Conservation (phyloP, 2,329 filamentous ascomycete genomes). For the Sporothrix brasiliensis region DNA sequence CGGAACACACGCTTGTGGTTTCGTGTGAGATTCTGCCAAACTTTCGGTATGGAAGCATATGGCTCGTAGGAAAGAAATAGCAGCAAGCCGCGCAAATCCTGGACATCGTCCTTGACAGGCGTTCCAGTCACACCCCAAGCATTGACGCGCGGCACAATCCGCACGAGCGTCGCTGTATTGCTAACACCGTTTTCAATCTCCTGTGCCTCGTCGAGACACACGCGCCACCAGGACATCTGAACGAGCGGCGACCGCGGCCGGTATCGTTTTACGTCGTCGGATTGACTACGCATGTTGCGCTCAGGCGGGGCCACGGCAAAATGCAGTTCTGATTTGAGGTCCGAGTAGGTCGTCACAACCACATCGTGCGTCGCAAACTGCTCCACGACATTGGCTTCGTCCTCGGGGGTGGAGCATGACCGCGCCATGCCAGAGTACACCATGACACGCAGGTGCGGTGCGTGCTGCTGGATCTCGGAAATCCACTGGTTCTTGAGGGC, state of each 20-base stretch:
- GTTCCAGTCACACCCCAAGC: constrained; percentile 94
- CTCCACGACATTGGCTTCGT: constrained; percentile 48
- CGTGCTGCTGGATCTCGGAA: constrained; percentile 61
- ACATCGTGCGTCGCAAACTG: constrained; percentile 58
- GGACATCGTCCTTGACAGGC: constrained; percentile 69
- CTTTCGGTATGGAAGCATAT: constrained; percentile 63
- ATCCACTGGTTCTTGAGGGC: constrained; percentile 64
- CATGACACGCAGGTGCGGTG: constrained; percentile 59
- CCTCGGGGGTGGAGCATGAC: constrained; percentile 44
- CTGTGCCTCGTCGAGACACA: constrained; percentile 78
- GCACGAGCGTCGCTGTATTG: constrained; percentile 78
- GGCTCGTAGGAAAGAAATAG: constrained; percentile 80
- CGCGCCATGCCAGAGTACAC: constrained; percentile 56
- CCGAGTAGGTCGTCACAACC: constrained; percentile 66
- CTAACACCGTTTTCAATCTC: constrained; percentile 91
- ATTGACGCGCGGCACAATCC: constrained; percentile 78
- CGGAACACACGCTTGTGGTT: constrained; percentile 66
- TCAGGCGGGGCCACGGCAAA: constrained; percentile 71
- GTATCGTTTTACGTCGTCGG: constrained; percentile 57
- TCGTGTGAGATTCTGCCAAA: constrained; percentile 70
- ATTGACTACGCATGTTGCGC: constrained; percentile 63
- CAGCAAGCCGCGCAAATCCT: constrained; percentile 74
- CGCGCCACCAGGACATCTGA: constrained; percentile 83
- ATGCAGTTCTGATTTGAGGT: constrained; percentile 79
- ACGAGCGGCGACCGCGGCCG: constrained; percentile 74